Evolutionary conservation across 495 filamentous ascomycete genomes (phyloP).

Genomic region (Aspergillus coremiiformis): DNA sequence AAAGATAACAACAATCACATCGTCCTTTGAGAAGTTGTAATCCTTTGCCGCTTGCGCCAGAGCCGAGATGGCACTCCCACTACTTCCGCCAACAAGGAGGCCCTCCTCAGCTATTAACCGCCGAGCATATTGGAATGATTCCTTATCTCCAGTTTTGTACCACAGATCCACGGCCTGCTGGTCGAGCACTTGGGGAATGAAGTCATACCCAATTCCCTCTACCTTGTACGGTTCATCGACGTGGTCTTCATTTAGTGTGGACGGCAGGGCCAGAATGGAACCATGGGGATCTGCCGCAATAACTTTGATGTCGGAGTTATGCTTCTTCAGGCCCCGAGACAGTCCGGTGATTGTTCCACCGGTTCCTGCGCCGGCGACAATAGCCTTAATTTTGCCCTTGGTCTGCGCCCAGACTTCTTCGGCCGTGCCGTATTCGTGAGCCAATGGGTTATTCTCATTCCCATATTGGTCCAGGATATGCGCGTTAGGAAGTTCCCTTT

Average conservation of each 20-base stretch:
- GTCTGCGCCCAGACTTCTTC: constrained; percentile 95
- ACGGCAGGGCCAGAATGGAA: constrained; percentile 77
- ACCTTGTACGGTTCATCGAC: constrained; percentile 89
- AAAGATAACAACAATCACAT: constrained; percentile 81
- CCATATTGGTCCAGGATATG: constrained; percentile 96
- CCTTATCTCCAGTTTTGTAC: constrained; percentile 95
- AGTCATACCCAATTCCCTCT: constrained; percentile 98
- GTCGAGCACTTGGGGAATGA: constrained; percentile 89
- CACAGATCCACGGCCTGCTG: constrained; percentile 77
- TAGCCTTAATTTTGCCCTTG: constrained; percentile 70
- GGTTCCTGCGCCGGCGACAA: constrained; percentile 91
- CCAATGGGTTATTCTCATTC: constrained; percentile 84
- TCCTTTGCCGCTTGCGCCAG: constrained; percentile 74
- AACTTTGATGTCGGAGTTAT: constrained; percentile 73
- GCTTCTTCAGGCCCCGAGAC: constrained; percentile 76
- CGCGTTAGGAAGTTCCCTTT: constrained; percentile 93
- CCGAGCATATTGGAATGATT: constrained; percentile 83
- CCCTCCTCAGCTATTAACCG: constrained; percentile 92
- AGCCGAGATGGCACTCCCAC: constrained; percentile 86
- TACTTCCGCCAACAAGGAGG: constrained; percentile 87
- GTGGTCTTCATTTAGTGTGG: constrained; percentile 65
- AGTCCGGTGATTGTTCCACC: constrained; percentile 93
- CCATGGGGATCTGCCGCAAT: constrained; percentile 89
- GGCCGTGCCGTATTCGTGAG: constrained; percentile 91
- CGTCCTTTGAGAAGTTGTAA: constrained; percentile 60